Conservation (phyloP, 768 basidiomycete species). For the Lactarius vividus region DNA sequence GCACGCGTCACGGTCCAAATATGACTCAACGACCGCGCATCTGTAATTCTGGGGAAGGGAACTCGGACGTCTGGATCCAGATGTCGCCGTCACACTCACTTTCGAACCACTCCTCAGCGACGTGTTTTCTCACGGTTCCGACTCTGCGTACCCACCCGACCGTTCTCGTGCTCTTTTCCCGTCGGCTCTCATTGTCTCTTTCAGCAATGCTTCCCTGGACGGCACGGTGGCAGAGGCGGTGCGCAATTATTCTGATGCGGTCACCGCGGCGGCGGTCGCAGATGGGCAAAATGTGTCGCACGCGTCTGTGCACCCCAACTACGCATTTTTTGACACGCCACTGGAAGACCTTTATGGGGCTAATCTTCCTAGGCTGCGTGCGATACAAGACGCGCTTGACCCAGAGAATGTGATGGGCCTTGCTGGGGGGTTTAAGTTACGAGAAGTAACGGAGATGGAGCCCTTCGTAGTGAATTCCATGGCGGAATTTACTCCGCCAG, state of each 20-base stretch:
- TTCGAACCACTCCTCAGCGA: not conserved
- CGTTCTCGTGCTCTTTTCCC: not conserved
- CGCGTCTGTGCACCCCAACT: not conserved
- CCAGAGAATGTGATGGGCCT: not conserved
- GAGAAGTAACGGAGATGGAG: not conserved
- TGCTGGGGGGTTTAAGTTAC: not conserved
- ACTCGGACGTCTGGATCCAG: not conserved
- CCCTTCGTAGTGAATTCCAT: too few species aligned
- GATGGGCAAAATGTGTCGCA: not conserved
- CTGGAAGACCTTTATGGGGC: not conserved
- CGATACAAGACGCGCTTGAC: not conserved
- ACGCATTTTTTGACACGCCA: not conserved
- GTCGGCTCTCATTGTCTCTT: not conserved
- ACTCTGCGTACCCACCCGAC: not conserved
- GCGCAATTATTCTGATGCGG: not conserved
- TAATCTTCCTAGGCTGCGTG: not conserved
- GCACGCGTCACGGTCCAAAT: too few species aligned
- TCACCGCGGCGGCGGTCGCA: not conserved
- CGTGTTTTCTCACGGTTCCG: not conserved
- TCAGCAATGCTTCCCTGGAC: not conserved
- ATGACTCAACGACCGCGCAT: too few species aligned
- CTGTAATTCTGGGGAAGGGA: not conserved
- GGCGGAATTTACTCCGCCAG: too few species aligned
- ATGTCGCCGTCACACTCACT: not conserved
- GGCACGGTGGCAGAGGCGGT: not conserved